A percentile compares a stretch with the other conserved stretches of the same genome.
phyloP scores from a whole-genome alignment of 306 rosid genomes.

The Dalbergia oliveri region DNA sequence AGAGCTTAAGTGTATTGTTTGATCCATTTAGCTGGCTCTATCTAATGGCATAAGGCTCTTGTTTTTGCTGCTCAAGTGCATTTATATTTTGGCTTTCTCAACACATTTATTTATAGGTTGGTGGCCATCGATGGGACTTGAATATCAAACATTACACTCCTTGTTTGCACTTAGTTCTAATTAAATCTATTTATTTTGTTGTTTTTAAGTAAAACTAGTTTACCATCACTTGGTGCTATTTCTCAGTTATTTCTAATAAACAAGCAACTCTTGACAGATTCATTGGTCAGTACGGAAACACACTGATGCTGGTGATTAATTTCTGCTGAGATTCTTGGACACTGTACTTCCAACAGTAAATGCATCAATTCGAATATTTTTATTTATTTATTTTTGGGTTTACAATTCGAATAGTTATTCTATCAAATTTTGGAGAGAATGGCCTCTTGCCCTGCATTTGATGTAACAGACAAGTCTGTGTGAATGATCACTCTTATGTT shows the following conservation, averaged over 20 bases:
- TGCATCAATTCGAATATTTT: neutral
- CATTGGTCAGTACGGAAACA: constrained; percentile 13
- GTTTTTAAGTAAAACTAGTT: neutral
- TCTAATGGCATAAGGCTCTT: neutral
- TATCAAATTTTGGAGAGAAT: neutral
- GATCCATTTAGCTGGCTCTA: neutral
- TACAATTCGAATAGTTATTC: neutral
- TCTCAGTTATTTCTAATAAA: neutral
- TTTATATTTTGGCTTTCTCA: neutral
- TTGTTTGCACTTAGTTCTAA: neutral
- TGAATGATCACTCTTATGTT: constrained; percentile 6
- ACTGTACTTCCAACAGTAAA: neutral
- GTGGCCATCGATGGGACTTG: neutral
- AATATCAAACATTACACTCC: neutral
- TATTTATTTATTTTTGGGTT: too few species aligned
- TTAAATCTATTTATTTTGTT: neutral
- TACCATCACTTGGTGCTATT: neutral
- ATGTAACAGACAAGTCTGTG: neutral
- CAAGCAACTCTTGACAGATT: neutral
- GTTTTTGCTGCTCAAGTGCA: neutral
- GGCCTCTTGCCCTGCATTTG: neutral
- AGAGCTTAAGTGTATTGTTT: neutral
- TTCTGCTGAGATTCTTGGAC: constrained; percentile 24
- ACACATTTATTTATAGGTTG: neutral
- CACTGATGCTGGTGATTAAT: neutral